Conservation (phyloP, 106 monocot genomes). For the Allium fistulosum region DNA sequence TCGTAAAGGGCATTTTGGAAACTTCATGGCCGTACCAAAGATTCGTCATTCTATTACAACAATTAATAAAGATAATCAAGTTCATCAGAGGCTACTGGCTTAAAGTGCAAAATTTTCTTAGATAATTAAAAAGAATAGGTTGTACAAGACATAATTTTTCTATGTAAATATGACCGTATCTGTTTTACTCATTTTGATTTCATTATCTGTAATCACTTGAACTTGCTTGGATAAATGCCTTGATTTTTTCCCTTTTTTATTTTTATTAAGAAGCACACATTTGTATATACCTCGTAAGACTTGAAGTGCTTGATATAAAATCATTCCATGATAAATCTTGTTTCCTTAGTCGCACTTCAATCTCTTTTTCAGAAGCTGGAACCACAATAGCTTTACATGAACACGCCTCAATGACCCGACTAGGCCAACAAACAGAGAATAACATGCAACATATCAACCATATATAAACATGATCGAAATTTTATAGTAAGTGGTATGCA, state of each 20-base stretch:
- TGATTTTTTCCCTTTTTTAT: background rate
- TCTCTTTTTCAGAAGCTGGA: constrained; percentile 44
- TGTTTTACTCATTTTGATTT: background rate
- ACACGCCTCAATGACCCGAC: constrained; percentile 62
- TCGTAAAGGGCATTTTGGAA: too few species aligned
- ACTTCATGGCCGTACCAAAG: too few species aligned
- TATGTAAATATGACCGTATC: background rate
- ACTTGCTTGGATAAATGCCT: background rate
- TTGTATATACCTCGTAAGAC: constrained; percentile 43
- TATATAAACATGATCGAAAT: too few species aligned
- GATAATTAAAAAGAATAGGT: background rate
- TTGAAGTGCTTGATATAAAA: constrained; percentile 41
- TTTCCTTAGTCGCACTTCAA: constrained; percentile 50
- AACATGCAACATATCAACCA: background rate
- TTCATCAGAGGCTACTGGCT: background rate
- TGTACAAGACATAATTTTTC: background rate
- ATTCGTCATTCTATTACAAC: too few species aligned
- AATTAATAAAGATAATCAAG: too few species aligned
- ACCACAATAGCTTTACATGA: constrained; percentile 71
- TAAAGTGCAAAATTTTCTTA: background rate
- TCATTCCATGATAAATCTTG: constrained; percentile 78
- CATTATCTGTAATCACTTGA: background rate
- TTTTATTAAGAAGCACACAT: background rate
- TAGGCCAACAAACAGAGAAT: constrained; percentile 12
- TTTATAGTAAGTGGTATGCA: too few species aligned